Percentiles rank a stretch among this genome's conserved stretches.
phyloP scores from a whole-genome alignment of 805 yeast species.

The Schwanniomyces pseudopolymorphus region DNA sequence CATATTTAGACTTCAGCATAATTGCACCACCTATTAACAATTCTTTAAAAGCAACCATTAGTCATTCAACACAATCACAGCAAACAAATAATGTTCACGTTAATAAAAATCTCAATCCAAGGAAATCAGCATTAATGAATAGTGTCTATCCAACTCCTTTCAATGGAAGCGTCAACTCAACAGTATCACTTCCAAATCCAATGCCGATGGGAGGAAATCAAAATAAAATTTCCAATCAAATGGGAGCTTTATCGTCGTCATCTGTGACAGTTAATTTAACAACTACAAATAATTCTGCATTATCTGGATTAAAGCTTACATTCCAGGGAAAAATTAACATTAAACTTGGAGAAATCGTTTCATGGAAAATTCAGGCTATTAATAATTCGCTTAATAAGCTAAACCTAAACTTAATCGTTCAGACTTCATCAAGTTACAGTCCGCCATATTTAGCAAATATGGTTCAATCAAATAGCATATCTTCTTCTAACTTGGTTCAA shows the following conservation, averaged over 20 bases:
- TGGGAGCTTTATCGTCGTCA: conserved; percentile 15
- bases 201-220: neutral
- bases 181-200: conserved; percentile 1
- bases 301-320: conserved; percentile 43
- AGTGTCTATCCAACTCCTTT: conserved; percentile 12
- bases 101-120: conserved; percentile 8
- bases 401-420: conserved; percentile 49
- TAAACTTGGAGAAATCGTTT: conserved; percentile 56
- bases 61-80: conserved; percentile 20
- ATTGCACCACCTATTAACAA: conserved; percentile 40
- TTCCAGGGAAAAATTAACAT: conserved; percentile 64
- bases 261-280: conserved; percentile 38
- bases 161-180: conserved; percentile 3
- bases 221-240: conserved; percentile 1
- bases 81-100: conserved; percentile 2
- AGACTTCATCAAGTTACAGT: conserved; percentile 17
- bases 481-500: conserved; percentile 17
- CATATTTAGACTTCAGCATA: conserved; percentile 36
- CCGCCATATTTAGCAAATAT: conserved; percentile 2
- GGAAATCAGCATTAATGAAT: conserved; percentile 23
- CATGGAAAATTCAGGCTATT: conserved; percentile 65
- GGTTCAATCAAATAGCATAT: conserved; percentile 8
- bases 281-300: conserved; percentile 23
- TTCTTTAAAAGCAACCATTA: conserved; percentile 27
- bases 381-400: conserved; percentile 55